Percentiles rank a stretch among this genome's conserved stretches.
phyloP scores from a whole-genome alignment of 192 early-diverging fungal species.

The Backusella westeae region DNA sequence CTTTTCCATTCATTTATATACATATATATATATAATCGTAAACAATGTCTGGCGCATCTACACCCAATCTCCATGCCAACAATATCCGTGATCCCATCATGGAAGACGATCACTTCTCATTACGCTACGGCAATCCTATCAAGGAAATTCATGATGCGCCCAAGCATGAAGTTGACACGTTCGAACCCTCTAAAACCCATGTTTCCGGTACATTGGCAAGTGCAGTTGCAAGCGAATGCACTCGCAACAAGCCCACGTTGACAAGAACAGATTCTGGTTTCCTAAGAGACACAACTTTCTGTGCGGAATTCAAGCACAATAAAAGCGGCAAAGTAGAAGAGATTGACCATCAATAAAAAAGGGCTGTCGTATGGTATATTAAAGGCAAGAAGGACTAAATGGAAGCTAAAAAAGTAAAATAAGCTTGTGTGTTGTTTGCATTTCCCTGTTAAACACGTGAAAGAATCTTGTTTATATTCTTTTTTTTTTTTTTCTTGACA shows the following conservation, averaged over 20 bases:
- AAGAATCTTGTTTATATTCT: background rate
- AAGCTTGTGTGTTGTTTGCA: background rate
- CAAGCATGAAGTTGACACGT: background rate
- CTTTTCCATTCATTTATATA: background rate
- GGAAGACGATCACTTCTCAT: constrained; percentile 24
- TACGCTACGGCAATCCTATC: constrained; percentile 24
- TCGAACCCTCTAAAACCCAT: constrained; percentile 17
- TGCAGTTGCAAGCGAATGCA: background rate
- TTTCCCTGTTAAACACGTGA: background rate
- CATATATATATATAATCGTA: background rate
- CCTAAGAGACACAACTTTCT: constrained; percentile 6
- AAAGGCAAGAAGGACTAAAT: background rate
- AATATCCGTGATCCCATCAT: constrained; percentile 23
- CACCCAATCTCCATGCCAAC: background rate
- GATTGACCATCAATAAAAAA: constrained; percentile 15
- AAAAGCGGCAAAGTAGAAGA: constrained; percentile 11
- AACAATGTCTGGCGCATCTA: background rate
- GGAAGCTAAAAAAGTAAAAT: constrained; percentile 3
- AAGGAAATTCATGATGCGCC: constrained; percentile 17
- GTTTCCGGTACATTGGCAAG: background rate
- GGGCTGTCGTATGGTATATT: background rate
- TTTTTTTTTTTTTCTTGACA: background rate
- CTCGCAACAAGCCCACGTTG: background rate
- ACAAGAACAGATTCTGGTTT: background rate
- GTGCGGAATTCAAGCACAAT: constrained; percentile 16